Base-by-base conservation (phyloP, 228 moss, liverwort and hornwort species). In the Sphagnum fallax region DNA sequence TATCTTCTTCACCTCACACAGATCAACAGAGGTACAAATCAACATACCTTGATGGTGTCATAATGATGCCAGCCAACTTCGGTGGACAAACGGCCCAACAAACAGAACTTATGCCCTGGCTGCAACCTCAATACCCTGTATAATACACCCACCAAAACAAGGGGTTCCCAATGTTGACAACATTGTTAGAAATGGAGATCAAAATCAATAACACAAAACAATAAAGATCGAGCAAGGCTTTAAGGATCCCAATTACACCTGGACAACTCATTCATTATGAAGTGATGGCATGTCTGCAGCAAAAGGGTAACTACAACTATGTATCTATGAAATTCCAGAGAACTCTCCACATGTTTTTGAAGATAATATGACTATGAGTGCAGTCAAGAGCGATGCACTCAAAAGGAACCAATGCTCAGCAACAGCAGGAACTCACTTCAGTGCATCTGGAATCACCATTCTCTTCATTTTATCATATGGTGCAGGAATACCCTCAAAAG, bases 401-500 rank as follows among this genome's bases (percentile, higher is more conserved):
- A 16, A 7, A 16, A 32, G 16, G 7, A 63, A 1, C 8, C 15
- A 63, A 32, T 1, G 6, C 47, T 12, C 15, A 63, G 11, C 8
- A 32, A 7, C 47, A 15, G 8, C 51, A 16, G 47, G 10, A 57
- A 4, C 85, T 74, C 74, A 85, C 86, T 83, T 87, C 4, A 87
- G 74, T 0, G 87, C 87, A 60, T 87, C 86, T 4, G 83, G 83
- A 32, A 87, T 80, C 49, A 87, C 87, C 87, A 87, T 87, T 62
- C 87, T 78, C 80, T 87, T 87, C 59, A 80, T 80, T 74, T 83
- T 87, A 70, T 87, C 87, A 58, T 87, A 87, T 0, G 87, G 87
- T 18, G 75, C 77, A 5, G 87, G 87, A 5, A 87, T 50, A 11
- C 87, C 87, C 62, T 87, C 87, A 53, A 78, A 80, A 5, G 75